Evolutionary conservation across 2,329 filamentous ascomycete species (phyloP), one percentile per base, ranked within the genome.

Genomic region (Cryphonectria nitschkei): DNA sequence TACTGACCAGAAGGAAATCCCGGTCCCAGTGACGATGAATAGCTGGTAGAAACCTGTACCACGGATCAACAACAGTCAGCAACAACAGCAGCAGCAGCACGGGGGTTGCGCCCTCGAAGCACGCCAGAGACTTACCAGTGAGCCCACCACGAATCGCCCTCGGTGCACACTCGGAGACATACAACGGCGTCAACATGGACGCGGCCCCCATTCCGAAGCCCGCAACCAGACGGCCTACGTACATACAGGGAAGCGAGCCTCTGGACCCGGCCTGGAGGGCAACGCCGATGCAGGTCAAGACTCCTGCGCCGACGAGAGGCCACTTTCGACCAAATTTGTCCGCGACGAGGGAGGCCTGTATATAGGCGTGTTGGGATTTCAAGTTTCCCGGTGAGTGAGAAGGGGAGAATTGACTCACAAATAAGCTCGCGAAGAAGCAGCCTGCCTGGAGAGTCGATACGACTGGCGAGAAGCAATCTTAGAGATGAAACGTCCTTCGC

Each of bases 401-500:
- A 46, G 32, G 5, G 16, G 14, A 8, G n/a, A 13, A n/a, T 13
- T 2, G 43, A 62, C 68, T 34, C 43, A 70, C 85, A 68, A 87
- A 73, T 73, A 92, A 83, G 71, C 89, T 89, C 50, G 90, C 89
- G 67, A 87, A 82, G 78, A 92, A 92, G 73, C 89, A 91, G 66
- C 90, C 90, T 58, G 87, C 90, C 79, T 93, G 90, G 13, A 93
- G 84, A 0, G 88, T 90, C n/a, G 89, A 91, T 39, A 92, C 91
- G 70, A 93, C 71, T 67, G 34, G 87, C 77, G n/a, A 14, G 11
- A 5, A 56, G 71, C 34, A 13, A 11, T 16, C 8, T 65, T 13
- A 70, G 63, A 61, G 1, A 9, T 29, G 1, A 5, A 2, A 5
- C 14, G 5, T 54, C 9, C 1, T 37, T 4, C 22, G 6, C 16